Base-by-base conservation (phyloP, 106 monocot genomes). In the Dendrobium chrysotoxum region DNA sequence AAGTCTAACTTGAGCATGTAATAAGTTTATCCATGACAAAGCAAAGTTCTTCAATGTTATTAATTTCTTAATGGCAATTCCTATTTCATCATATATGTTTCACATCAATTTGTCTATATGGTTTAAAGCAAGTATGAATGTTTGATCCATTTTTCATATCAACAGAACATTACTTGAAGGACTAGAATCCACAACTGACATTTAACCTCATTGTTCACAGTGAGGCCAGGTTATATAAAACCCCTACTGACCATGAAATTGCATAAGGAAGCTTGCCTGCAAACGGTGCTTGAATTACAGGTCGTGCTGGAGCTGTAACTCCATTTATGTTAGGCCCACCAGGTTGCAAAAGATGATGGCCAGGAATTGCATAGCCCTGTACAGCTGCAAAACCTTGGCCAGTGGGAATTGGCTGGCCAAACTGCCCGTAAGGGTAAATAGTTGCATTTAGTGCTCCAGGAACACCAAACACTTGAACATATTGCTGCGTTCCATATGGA, bases 401-500 rank as follows among this genome's bases (percentile, higher is more conserved):
- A 82, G 81, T 54, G 42, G 90, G 79, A 75, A 88, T 42, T 67
- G 82, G 80, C 40, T 86, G 94, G n/a, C 75, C 77, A 40, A 85
- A 67, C 78, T 88, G 92, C 47, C 88, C 92, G 75, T 87, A 80
- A 53, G 88, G 88, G 81, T 88, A 88, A 64, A 87, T 64, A 30
- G 85, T 76, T 54, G 88, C 64, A 61, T 85, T 89, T 72, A 77
- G 79, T 44, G 89, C 46, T 41, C 92, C 89, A 53, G 92, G 90
- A 73, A 86, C 83, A 53, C 95, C 84, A 84, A 91, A 88, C 31
- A 95, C 75, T 80, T 88, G 94, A 78, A 89, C 53, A 84, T 89
- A 95, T 77, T 90, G 92, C 78, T 95, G 88, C 20, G 84, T 83
- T 21, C 72, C 83, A 67, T 87, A 90, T 28, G 85, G 86, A 80